A percentile compares a stretch with the other conserved stretches of the same genome.
Conservation (phyloP, 352 stramenopile species). For the Plasmopara muralis region DNA sequence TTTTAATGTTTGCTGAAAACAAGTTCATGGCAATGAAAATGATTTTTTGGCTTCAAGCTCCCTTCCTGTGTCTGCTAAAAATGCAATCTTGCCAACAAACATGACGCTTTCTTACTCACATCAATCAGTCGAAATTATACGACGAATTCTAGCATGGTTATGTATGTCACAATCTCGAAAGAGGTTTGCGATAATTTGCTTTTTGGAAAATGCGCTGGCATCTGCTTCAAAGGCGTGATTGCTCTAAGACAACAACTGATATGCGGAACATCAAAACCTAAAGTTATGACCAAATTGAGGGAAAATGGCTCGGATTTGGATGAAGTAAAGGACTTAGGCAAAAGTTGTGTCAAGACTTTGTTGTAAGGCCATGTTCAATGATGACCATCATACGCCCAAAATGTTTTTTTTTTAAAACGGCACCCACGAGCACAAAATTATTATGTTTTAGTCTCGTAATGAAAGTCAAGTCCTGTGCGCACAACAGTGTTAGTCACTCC, state of each 20-base stretch:
- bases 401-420: too few relatives aligned
- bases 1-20: conserved; percentile 18
- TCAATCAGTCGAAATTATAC: conserved; percentile 5
- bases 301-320: conserved; percentile 22
- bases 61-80: conserved; percentile 8
- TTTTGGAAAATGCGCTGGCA: conserved; percentile 19
- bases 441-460: too few relatives aligned
- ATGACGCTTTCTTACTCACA: conserved; percentile 5
- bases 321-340: too few relatives aligned
- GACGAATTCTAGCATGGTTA: conserved; percentile 9
- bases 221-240: conserved; percentile 23
- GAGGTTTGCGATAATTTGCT: conserved; percentile 18
- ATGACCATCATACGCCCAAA: too few relatives aligned
- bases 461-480: too few relatives aligned
- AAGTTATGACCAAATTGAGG: conserved; percentile 17
- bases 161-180: conserved; percentile 1
- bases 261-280: conserved; percentile 22
- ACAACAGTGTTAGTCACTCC: too few relatives aligned
- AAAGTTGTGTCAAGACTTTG: too few relatives aligned
- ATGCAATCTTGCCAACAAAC: conserved; percentile 5
- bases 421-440: too few relatives aligned
- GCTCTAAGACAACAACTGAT: conserved; percentile 13
- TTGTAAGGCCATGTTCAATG: too few relatives aligned
- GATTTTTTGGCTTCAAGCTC: conserved; percentile 5
- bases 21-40: neutral